These are phyloP conservation scores for Ophiosphaerella herpotricha DNA, from an alignment of 2,329 filamentous ascomycete species.

Conservation along the genomic window DNA sequence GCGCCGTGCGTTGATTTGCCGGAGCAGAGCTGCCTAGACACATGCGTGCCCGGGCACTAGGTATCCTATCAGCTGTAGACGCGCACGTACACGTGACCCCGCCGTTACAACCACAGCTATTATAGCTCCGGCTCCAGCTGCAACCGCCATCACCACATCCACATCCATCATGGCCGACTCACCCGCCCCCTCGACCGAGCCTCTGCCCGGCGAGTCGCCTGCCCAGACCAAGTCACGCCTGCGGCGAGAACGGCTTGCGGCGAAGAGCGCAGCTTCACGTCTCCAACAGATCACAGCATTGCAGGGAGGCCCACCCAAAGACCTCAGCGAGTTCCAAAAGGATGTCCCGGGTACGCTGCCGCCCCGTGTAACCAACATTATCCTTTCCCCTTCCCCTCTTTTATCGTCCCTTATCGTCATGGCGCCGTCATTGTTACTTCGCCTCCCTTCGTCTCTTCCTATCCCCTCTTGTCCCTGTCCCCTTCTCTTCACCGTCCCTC, in stretches of 20 bases:
- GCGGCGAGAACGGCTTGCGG: constrained; percentile 78
- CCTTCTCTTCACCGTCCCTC: not conserved
- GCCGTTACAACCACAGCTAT: too few relatives aligned
- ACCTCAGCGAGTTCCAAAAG: constrained; percentile 40
- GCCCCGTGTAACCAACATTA: not conserved
- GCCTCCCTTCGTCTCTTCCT: not conserved
- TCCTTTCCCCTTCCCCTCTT: too few relatives aligned
- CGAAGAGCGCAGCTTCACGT: constrained; percentile 72
- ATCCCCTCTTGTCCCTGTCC: not conserved
- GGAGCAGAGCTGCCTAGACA: too few relatives aligned
- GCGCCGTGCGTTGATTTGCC: too few relatives aligned
- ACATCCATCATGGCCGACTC: constrained; percentile 30
- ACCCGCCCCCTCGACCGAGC: constrained; percentile 16
- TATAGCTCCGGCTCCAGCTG: not conserved
- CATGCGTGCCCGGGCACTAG: too few relatives aligned
- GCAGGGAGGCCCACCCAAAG: constrained; percentile 56
- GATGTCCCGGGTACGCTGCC: constrained; percentile 42
- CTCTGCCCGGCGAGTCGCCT: constrained; percentile 42
- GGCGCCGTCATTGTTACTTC: too few relatives aligned
- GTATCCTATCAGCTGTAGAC: too few relatives aligned
- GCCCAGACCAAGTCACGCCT: constrained; percentile 67
- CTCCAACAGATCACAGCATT: constrained; percentile 77
- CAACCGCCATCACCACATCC: constrained; percentile 4
- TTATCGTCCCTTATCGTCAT: too few relatives aligned
- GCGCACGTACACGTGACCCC: too few relatives aligned